A percentile compares a stretch with the other conserved stretches of the same genome.
phyloP scores from a whole-genome alignment of 2,329 filamentous ascomycete species.

The Cyanodermella asteris region DNA sequence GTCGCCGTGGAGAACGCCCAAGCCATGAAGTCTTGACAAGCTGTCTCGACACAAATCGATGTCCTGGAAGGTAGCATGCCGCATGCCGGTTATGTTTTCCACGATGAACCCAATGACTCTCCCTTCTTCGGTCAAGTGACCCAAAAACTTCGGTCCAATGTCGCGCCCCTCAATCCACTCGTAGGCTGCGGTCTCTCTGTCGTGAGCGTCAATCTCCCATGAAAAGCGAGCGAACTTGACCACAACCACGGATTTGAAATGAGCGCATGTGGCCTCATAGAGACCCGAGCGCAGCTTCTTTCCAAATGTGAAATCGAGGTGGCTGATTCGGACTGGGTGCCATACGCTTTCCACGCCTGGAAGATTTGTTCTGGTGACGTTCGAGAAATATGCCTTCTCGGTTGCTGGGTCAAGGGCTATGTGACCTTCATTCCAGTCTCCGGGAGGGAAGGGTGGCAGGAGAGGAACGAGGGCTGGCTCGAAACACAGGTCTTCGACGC shows the following conservation, averaged over 20 bases:
- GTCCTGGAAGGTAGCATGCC: conserved; percentile 11
- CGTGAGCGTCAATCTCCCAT: conserved; percentile 17
- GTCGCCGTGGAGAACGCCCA: conserved; percentile 18
- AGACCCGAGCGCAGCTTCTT: conserved; percentile 10
- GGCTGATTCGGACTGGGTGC: conserved; percentile 10
- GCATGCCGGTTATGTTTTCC: conserved; percentile 10
- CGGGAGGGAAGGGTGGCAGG: conserved; percentile 10
- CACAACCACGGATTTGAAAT: conserved; percentile 9
- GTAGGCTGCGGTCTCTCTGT: conserved; percentile 18
- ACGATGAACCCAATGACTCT: conserved; percentile 20
- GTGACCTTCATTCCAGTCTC: conserved; percentile 14
- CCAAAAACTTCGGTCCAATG: conserved; percentile 19
- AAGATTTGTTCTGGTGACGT: conserved; percentile 8
- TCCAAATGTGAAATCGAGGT: conserved; percentile 8
- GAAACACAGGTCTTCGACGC: conserved; percentile 13
- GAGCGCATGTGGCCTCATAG: conserved; percentile 9
- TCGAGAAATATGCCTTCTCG: conserved; percentile 9
- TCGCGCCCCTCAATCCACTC: conserved; percentile 14
- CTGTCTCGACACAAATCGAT: conserved; percentile 10
- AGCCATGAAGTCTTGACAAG: conserved; percentile 13
- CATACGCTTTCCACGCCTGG: conserved; percentile 9
- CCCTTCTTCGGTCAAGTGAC: conserved; percentile 17
- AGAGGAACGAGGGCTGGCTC: conserved; percentile 10
- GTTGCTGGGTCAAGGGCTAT: conserved; percentile 7
- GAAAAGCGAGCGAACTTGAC: conserved; percentile 19